A percentile compares a stretch with the other conserved stretches of the same genome.
Evolutionary conservation across 2,329 filamentous ascomycete species (phyloP).

Genomic region (Paraphoma chrysanthemicola): DNA sequence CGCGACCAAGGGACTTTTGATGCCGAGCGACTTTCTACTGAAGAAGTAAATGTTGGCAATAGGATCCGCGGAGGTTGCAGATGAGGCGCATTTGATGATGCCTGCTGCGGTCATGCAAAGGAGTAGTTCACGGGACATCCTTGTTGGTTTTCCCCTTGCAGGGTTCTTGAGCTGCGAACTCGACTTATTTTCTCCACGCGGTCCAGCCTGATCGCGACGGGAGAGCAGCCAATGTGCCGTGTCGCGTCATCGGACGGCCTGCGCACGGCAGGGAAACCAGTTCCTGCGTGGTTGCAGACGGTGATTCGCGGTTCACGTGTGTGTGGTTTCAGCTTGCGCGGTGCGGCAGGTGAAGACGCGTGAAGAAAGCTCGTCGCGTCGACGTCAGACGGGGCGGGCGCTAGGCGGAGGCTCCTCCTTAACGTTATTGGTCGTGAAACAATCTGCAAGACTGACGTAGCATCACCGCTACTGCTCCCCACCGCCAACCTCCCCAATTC

Average conservation of each 20-base stretch:
- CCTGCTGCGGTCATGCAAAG: background rate
- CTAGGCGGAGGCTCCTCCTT: background rate
- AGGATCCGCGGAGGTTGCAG: background rate
- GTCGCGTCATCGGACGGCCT: background rate
- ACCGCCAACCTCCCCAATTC: constrained; percentile 17
- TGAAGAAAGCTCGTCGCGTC: constrained; percentile 28
- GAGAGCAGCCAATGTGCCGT: constrained; percentile 11
- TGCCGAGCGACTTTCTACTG: constrained; percentile 43
- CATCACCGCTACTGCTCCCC: constrained; percentile 9
- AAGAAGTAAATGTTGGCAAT: constrained; percentile 26
- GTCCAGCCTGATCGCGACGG: constrained; percentile 1
- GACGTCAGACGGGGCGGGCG: constrained; percentile 28
- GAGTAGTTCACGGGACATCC: background rate
- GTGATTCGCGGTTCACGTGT: background rate
- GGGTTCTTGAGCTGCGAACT: background rate
- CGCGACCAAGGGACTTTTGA: constrained; percentile 41
- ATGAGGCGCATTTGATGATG: background rate
- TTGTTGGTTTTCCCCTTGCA: background rate
- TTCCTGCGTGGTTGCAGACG: constrained; percentile 1
- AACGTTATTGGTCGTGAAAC: constrained; percentile 16
- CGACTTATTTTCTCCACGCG: background rate
- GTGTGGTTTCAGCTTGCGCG: constrained; percentile 2
- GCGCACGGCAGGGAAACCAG: background rate
- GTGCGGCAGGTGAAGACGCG: constrained; percentile 21
- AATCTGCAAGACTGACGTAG: constrained; percentile 23